Conservation (phyloP, 306 rosid genomes). For the Alnus glutinosa region DNA sequence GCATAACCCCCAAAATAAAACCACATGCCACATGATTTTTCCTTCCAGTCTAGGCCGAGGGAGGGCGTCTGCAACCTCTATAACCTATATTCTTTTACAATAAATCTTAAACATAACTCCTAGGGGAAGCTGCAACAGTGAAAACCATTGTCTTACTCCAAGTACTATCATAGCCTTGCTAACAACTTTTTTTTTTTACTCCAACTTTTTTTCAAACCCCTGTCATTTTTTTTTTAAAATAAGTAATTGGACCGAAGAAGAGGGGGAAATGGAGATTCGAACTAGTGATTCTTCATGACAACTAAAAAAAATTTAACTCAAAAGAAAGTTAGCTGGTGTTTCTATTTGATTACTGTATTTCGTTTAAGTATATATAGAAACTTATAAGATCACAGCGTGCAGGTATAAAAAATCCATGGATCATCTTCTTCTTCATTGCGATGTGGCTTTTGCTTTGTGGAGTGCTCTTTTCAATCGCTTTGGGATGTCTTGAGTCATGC, state of each 20-base stretch:
- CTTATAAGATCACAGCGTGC: background rate
- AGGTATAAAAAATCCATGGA: background rate
- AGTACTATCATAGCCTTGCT: background rate
- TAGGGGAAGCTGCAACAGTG: background rate
- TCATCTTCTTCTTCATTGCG: too few relatives aligned
- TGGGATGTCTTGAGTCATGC: too few relatives aligned
- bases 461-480: too few relatives aligned
- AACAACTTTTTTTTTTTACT: background rate
- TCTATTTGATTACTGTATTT: background rate
- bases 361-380: background rate
- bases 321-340: background rate
- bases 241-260: too few relatives aligned
- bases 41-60: background rate
- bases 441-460: too few relatives aligned
- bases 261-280: too few relatives aligned
- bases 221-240: too few relatives aligned
- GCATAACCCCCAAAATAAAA: background rate
- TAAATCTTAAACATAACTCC: background rate
- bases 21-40: background rate
- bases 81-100: background rate
- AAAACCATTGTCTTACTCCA: background rate
- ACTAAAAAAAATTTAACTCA: background rate
- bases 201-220: background rate
- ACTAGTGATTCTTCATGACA: background rate
- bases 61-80: background rate